Base-by-base conservation (phyloP, 2,329 filamentous ascomycete species). In the Colletotrichum eremochloae region DNA sequence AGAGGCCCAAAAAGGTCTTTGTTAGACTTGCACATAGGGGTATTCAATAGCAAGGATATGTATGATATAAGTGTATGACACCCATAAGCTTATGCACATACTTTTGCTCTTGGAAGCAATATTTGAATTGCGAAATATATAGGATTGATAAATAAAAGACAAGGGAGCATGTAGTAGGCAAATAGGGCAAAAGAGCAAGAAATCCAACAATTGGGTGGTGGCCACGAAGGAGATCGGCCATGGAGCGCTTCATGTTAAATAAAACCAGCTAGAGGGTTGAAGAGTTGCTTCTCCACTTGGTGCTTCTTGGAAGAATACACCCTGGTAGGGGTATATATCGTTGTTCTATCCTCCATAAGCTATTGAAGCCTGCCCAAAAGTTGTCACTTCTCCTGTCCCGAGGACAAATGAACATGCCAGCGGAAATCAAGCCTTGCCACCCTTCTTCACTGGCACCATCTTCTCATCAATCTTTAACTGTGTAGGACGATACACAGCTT, bases 401-500 rank as follows among this genome's bases (percentile, higher is more conserved):
- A 24, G n/a, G n/a, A 20, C 14, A 5, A 15, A 33, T 40, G 29
- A n/a, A 29, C 4, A 18, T 24, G 8, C 40, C 2, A 18, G 3
- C 14, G 11, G 14, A 60, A 46, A 44, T 65, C 42, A 72, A 33
- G 66, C 53, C 29, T 65, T 72, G 31, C 68, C 68, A 20, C 55
- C 36, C 46, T 69, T 74, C 66, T 74, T 74, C 14, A 29, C 46
- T 2, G 72, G 62, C 15, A 72, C 46, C 46, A 70, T 62, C 58
- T 70, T 75, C 61, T 75, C 74, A 20, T 74, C 68, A 12, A 65
- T 56, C 20, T 62, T 55, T 29, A 75, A 53, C 29, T 68, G 50
- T 1, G 82, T 81, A 14, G 76, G 53, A 31, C 77, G 72, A 72
- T 82, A 84, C 5, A 76, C 57, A 18, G 72, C 61, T 44, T 71